Conservation (phyloP, 768 basidiomycete genomes). For the Suillus ampliporus region DNA sequence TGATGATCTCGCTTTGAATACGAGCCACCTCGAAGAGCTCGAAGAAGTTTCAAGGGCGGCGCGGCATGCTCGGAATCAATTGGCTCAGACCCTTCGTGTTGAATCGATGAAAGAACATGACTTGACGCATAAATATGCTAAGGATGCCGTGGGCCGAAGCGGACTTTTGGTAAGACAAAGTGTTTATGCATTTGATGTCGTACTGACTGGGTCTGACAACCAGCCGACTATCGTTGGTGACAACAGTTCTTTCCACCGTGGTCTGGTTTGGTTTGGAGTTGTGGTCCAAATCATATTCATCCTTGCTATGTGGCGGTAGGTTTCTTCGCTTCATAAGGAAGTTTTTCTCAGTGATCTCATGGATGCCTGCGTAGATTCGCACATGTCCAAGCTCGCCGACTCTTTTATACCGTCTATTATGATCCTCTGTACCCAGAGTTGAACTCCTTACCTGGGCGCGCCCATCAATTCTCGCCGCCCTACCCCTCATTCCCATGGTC, state of each 20-base stretch:
- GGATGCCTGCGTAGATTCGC: slow-evolving; percentile 42
- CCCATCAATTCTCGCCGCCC: slow-evolving; percentile 37
- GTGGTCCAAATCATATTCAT: slow-evolving; percentile 53
- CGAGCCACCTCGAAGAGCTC: slow-evolving; percentile 53
- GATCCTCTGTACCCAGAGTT: slow-evolving; percentile 81
- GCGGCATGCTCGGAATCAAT: slow-evolving; percentile 52
- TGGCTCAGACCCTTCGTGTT: slow-evolving; percentile 48
- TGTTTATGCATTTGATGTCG: slow-evolving; percentile 1
- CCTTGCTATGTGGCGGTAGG: slow-evolving; percentile 65
- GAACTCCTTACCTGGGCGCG: slow-evolving; percentile 49
- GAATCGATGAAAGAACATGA: slow-evolving; percentile 44
- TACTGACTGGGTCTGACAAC: slow-evolving; percentile 14
- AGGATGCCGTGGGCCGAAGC: slow-evolving; percentile 43
- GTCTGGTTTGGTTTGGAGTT: slow-evolving; percentile 42
- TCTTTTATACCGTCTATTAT: slow-evolving; percentile 77
- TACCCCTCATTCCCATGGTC: slow-evolving; percentile 46
- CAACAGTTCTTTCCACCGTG: slow-evolving; percentile 29
- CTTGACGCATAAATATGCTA: slow-evolving; percentile 39
- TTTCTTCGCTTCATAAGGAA: slow-evolving; percentile 11
- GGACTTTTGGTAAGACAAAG: slow-evolving; percentile 43
- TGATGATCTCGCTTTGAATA: slow-evolving; percentile 44
- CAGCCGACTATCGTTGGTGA: slow-evolving; percentile 28
- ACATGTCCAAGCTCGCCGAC: slow-evolving; percentile 53
- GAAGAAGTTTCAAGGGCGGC: slow-evolving; percentile 59
- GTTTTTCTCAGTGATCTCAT: slow-evolving; percentile 11